phyloP scores from a whole-genome alignment of 116 monocot species.

The Cymodocea nodosa region DNA sequence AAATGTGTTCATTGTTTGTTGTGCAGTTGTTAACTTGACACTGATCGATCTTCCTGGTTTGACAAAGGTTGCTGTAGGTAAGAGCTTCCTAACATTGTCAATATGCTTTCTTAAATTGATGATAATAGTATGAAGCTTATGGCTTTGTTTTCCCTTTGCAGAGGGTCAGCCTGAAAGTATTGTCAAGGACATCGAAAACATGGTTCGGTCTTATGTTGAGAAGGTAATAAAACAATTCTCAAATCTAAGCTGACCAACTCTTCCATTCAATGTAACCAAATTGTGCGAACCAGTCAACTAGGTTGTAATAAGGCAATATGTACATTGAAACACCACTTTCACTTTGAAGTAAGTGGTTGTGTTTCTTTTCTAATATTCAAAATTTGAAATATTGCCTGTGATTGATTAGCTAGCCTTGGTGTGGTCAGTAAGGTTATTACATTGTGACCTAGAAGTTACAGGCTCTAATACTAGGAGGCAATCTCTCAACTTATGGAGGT shows the following conservation, averaged over 20 bases:
- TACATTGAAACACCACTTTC: too few species aligned
- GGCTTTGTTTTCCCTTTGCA: constrained; percentile 9
- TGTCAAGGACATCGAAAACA: constrained; percentile 47
- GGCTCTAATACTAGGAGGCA: too few species aligned
- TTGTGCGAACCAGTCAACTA: too few species aligned
- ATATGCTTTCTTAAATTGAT: not conserved
- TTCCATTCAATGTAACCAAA: too few species aligned
- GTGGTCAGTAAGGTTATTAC: too few species aligned
- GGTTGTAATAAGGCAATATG: too few species aligned
- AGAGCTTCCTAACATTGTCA: not conserved
- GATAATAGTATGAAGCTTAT: not conserved
- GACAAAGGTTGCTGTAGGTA: constrained; percentile 97
- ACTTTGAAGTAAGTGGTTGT: too few species aligned
- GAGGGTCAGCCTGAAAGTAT: constrained; percentile 49
- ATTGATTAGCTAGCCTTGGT: too few species aligned
- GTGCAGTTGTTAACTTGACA: constrained; percentile 87
- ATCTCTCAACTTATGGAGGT: too few species aligned
- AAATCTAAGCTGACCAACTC: not conserved
- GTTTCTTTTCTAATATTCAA: too few species aligned
- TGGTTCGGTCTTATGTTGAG: constrained; percentile 43
- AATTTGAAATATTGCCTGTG: too few species aligned
- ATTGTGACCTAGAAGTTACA: too few species aligned
- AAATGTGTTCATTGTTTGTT: not conserved
- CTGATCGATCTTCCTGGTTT: constrained; percentile 89
- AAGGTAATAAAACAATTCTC: constrained; percentile 19